Base-by-base conservation (phyloP, 495 filamentous ascomycete species). In the Rostrohypoxylon terebratum region DNA sequence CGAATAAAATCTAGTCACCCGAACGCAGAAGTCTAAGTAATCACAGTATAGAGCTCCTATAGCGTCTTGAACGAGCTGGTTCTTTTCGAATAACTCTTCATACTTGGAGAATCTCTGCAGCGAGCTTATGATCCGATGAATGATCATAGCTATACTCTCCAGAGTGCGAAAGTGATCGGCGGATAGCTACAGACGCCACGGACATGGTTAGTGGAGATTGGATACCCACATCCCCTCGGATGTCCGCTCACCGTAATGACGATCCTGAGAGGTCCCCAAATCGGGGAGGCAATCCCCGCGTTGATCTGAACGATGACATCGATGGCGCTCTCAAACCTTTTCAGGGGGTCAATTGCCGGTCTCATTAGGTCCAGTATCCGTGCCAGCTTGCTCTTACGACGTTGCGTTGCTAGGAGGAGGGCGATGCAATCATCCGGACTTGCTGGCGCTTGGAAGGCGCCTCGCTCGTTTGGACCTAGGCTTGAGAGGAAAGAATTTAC, bases 81-180 rank as follows among this genome's bases (percentile, higher is more conserved):
- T 74, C 34, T 68, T 65, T 25, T 64, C 59, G 21, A 77, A 77
- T 14, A 77, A 44, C 13, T 67, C 62, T 57, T 77, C 75, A 23
- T 77, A 77, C 50, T 76, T 71, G 50, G 74, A 65, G 33, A 74
- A 74, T 36, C 75, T 60, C 61, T 77, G 66, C 16, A 77, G 44
- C 14, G 75, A 76, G 36, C 73, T 73, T 21, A 77, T 70, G 23
- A 77, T 57, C 40, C 71, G 63, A 48, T 76, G 62, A 1, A 77
- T 48, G 13, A 74, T 73, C 69, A 76, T 74, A 20, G 70, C 69
- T 63, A 77, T 58, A 42, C 60, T 76, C 50, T 77, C 69, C 4
- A 76, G 48, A 6, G 75, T 76, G 33, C 63, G 74, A 58, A 76
- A 74, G 53, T 76, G 70, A 50, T 77, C 75, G 28, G 70, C 65